Evolutionary conservation across 768 basidiomycete genomes (phyloP), one percentile per base, ranked within the genome.

Genomic region (Boletus huronensis): DNA sequence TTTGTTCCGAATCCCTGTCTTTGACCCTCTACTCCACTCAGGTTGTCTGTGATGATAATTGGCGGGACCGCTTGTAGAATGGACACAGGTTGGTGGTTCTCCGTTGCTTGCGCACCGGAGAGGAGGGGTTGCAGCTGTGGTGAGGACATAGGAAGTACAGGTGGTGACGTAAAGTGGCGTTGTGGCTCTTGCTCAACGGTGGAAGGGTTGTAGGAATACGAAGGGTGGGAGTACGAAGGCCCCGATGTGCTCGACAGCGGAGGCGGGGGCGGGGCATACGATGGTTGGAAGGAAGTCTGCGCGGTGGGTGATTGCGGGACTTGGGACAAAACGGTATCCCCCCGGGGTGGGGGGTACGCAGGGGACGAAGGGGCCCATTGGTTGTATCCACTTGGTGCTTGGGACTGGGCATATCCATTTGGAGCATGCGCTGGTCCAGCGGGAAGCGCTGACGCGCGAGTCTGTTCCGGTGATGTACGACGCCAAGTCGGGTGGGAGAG

Each of bases 401-500:
- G 55, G 10, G 60, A 1, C 52, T 53, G 72, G 60, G 42, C 75
- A 72, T 62, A 78, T 71, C 29, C 73, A 51, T 56, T 65, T 25
- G 45, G 70, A 57, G 19, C 16, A 35, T 55, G 35, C n/a, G 26
- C 19, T 16, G 54, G 50, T 62, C 65, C 51, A 67, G 57, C n/a
- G 63, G 73, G 36, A 75, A 66, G 45, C 25, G 61, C 56, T 14
- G 67, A 52, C 1, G 61, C 53, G 46, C 47, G 65, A 38, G 43
- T 26, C 21, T 55, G 63, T 49, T 65, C 66, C 5, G 54, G 45
- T 36, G 69, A 55, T 14, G 67, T 50, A 40, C 58, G 69, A 39
- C 82, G 75, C 85, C 88, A 89, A 38, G 82, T 75, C 1, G 88
- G 88, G 39, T 82, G 84, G 3, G 85, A 78, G 11, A 94, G 77